Percentiles rank a stretch among this genome's conserved stretches.
These are phyloP conservation scores for Annulohypoxylon nitens DNA, from an alignment of 495 filamentous ascomycete species.

Conservation along the genomic window DNA sequence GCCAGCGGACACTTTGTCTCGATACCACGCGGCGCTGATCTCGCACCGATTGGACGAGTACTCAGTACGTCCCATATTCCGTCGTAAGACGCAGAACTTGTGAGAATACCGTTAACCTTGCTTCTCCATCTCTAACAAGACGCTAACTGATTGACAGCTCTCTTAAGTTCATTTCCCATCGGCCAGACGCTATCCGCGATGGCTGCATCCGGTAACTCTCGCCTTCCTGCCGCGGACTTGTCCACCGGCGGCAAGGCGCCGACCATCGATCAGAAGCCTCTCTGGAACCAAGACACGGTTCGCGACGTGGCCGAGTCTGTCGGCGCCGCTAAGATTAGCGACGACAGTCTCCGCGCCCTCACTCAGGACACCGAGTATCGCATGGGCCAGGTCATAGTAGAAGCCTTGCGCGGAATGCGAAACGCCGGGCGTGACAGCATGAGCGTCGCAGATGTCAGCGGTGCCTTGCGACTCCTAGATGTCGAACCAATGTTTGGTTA, in stretches of 20 bases:
- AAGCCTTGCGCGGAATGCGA: constrained; percentile 95
- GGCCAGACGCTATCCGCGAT: constrained; percentile 16
- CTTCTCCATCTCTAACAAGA: neutral
- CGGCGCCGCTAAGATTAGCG: constrained; percentile 80
- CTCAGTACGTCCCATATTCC: neutral
- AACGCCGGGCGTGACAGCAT: constrained; percentile 84
- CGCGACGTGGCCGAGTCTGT: constrained; percentile 95
- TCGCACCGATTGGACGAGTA: constrained; percentile 4
- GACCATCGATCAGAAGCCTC: constrained; percentile 51
- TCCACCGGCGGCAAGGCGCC: constrained; percentile 26
- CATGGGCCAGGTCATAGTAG: constrained; percentile 89
- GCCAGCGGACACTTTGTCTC: neutral
- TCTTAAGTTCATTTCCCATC: neutral
- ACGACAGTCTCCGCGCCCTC: constrained; percentile 86
- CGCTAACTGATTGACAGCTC: neutral
- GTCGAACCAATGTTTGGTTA: constrained; percentile 97
- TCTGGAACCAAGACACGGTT: constrained; percentile 98
- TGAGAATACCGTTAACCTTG: neutral
- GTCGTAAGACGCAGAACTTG: neutral
- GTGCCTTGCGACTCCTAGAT: constrained; percentile 85
- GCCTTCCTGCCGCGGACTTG: constrained; percentile 16
- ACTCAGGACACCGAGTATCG: constrained; percentile 96
- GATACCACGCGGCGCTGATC: constrained; percentile 1
- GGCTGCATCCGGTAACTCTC: constrained; percentile 37
- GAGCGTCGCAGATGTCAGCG: constrained; percentile 85